Evolutionary conservation across 352 stramenopile species (phyloP).

Genomic region (Globisporangium rhizosaccharum): DNA sequence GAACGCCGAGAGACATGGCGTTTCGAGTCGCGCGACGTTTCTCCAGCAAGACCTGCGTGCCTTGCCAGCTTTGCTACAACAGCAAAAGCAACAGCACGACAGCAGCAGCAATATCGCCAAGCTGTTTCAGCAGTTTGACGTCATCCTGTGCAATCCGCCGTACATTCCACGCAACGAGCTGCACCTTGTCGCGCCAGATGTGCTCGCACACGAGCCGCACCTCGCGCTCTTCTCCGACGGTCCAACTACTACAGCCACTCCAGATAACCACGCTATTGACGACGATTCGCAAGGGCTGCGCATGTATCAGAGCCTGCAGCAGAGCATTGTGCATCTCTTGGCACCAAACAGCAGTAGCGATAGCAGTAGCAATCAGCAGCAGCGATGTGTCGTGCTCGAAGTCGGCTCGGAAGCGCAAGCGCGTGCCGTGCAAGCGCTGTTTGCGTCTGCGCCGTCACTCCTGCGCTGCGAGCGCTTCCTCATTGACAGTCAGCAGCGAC

Average conservation of each 20-base stretch:
- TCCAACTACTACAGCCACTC: conserved; percentile 1
- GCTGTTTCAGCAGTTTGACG: conserved; percentile 48
- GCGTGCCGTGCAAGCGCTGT: conserved; percentile 33
- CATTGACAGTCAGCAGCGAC: conserved; percentile 29
- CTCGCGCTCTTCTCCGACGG: conserved; percentile 63
- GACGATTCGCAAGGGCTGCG: conserved; percentile 30
- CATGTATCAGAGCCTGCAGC: conserved; percentile 44
- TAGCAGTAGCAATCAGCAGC: background rate
- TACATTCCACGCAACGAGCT: conserved; percentile 62
- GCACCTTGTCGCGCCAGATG: conserved; percentile 46
- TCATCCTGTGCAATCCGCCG: conserved; percentile 68
- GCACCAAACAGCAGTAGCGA: background rate
- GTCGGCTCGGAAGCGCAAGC: conserved; percentile 56
- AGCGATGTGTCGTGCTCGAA: conserved; percentile 34
- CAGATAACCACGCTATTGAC: background rate
- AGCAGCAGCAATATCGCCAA: background rate
- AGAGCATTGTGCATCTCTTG: conserved; percentile 34
- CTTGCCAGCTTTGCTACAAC: conserved; percentile 7
- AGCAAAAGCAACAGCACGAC: background rate
- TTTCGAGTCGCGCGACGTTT: conserved; percentile 15
- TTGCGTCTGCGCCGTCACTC: conserved; percentile 9
- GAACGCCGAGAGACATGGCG: conserved; percentile 31
- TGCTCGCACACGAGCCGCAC: conserved; percentile 66
- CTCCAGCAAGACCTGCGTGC: conserved; percentile 34
- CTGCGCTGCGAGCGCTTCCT: conserved; percentile 32